Evolutionary conservation across 208 protist genomes (phyloP).

Genomic region (Acanthamoeba castellanii): DNA sequence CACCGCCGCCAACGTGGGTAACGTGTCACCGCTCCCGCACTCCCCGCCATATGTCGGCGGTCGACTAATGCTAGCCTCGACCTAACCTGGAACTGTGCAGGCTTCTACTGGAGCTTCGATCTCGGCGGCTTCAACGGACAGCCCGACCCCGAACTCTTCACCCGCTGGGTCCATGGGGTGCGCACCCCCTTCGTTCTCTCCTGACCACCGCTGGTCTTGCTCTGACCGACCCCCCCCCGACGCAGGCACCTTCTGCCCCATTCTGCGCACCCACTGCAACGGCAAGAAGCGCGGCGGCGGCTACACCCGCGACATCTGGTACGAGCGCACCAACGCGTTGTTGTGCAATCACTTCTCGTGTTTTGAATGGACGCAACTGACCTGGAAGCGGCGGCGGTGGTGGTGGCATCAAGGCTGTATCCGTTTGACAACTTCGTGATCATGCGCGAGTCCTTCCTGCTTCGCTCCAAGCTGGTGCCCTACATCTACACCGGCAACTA

Average conservation of each 20-base stretch:
- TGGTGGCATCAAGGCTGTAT: background rate
- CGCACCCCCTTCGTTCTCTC: background rate
- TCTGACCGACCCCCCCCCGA: background rate
- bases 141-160: slow-evolving; percentile 47
- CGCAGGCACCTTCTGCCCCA: slow-evolving; percentile 54
- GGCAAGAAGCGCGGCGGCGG: slow-evolving; percentile 56
- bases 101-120: slow-evolving; percentile 64
- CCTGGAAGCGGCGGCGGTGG: too few relatives aligned
- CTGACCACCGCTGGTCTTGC: background rate
- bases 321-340: background rate
- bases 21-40: background rate
- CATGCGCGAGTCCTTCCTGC: slow-evolving; percentile 40
- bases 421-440: slow-evolving; percentile 64
- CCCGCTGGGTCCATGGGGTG: slow-evolving; percentile 48
- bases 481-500: slow-evolving; percentile 64
- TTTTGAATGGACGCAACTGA: too few relatives aligned
- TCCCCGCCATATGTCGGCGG: background rate
- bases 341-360: too few relatives aligned
- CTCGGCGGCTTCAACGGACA: slow-evolving; percentile 22
- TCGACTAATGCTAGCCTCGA: too few relatives aligned
- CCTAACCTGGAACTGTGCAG: background rate
- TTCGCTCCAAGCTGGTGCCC: slow-evolving; percentile 61
- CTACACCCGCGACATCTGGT: slow-evolving; percentile 63
- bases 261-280: slow-evolving; percentile 56
- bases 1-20: slow-evolving; percentile 28